Evolutionary conservation across 2,329 filamentous ascomycete genomes (phyloP), one percentile per base, ranked within the genome.

Genomic region (Pseudogymnoascus verrucosus): DNA sequence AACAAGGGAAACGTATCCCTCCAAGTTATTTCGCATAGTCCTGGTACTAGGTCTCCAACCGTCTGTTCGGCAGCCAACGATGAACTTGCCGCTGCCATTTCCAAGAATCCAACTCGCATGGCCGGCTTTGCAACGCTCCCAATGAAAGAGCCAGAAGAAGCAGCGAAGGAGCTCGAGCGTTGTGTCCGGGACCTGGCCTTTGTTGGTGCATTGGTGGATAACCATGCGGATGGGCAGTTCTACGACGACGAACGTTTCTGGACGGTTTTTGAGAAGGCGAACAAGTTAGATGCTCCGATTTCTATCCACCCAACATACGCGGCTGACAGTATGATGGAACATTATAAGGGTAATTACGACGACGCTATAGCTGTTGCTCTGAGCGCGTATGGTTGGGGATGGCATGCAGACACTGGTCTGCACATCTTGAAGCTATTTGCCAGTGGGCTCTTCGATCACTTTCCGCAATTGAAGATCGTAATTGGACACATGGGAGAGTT

Each of bases 371-470:
- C 71, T 1, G 23, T 63, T 12, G 69, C 72, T 8, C 71, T 83
- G 60, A 75, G 75, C 7, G 73, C 75, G 12, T 76, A 72, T 42
- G 79, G 76, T 0, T 81, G 77, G 72, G 80, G 80, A 5, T 83
- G 81, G 78, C 83, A 85, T 67, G 71, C 72, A 5, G 77, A 82
- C 8, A 79, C 78, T 0, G 82, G 76, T 0, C 68, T 83, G 34
- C 79, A 80, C 60, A 67, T 83, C 6, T 67, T 84, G 14, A 74
- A 76, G 11, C 75, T 87, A 1, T 85, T 78, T 67, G 78, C 80
- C 1, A 73, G 76, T 0, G 82, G 82, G 1, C 68, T 85, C 1
- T 87, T 87, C 65, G 84, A 86, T 69, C n/a, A n/a, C n/a, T n/a
- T n/a, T n/a, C n/a, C n/a, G n/a, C n/a, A n/a, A n/a, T n/a, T n/a